phyloP scores from a whole-genome alignment of 169 alveolate species.

The Perkinsus olseni region DNA sequence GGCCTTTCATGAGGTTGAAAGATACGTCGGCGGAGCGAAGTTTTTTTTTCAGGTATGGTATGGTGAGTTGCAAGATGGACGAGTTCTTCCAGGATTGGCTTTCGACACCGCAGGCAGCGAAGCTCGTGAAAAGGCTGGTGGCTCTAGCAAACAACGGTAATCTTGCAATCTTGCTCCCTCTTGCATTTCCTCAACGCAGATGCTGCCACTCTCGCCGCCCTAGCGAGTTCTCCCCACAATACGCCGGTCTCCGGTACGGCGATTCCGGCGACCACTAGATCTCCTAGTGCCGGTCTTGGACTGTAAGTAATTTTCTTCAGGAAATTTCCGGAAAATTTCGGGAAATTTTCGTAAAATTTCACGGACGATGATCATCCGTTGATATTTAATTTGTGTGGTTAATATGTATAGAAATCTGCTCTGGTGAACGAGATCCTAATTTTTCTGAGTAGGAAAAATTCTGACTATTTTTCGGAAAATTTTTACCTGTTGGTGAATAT shows the following conservation, averaged over 20 bases:
- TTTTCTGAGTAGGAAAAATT: too few relatives aligned
- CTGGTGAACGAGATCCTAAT: too few relatives aligned
- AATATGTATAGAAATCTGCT: too few relatives aligned
- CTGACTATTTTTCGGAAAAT: too few relatives aligned
- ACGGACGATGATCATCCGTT: too few relatives aligned
- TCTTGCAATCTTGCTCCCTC: neutral
- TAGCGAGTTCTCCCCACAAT: neutral
- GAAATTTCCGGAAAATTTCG: too few relatives aligned
- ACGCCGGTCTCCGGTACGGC: neutral
- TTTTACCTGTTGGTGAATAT: too few relatives aligned
- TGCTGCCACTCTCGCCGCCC: neutral
- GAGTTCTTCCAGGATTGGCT: neutral
- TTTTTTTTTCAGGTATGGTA: neutral
- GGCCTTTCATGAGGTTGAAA: too few relatives aligned
- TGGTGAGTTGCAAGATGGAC: neutral
- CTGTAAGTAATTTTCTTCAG: neutral
- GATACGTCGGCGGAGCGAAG: too few relatives aligned
- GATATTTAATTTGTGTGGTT: too few relatives aligned
- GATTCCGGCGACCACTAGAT: neutral
- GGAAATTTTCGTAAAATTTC: too few relatives aligned
- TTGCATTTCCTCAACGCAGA: neutral
- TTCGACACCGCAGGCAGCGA: neutral
- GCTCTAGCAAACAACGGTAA: neutral
- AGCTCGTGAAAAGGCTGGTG: neutral
- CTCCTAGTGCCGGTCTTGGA: neutral